A percentile compares a stretch with the other conserved stretches of the same genome.
Conservation (phyloP, 305 asterid genomes). For the Fraxinus xanthoxyloides region DNA sequence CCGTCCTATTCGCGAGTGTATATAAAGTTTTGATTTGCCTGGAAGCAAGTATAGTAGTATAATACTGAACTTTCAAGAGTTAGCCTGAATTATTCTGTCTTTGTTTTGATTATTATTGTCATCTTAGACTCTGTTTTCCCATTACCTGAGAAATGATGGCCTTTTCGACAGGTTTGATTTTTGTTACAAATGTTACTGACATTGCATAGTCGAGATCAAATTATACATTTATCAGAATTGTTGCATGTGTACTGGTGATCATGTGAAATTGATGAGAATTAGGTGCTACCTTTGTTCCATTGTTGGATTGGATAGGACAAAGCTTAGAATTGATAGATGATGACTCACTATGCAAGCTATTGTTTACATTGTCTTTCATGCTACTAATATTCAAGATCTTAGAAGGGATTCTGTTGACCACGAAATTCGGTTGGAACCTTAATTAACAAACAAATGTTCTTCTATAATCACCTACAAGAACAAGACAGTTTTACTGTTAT, state of each 20-base stretch:
- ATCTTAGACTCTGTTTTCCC: background rate
- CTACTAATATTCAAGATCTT: background rate
- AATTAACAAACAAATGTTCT: background rate
- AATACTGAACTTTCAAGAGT: constrained; percentile 40
- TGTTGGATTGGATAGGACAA: background rate
- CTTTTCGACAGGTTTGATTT: background rate
- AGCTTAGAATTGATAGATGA: background rate
- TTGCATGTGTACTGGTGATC: background rate
- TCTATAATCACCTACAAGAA: background rate
- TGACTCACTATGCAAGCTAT: background rate
- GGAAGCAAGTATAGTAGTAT: constrained; percentile 32
- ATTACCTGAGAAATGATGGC: background rate
- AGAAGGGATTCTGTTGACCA: background rate
- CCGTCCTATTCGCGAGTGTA: constrained; percentile 43
- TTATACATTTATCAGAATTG: background rate
- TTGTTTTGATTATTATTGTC: background rate
- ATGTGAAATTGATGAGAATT: background rate
- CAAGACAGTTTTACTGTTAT: background rate
- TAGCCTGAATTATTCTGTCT: background rate
- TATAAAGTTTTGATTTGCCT: constrained; percentile 48
- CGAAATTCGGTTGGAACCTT: background rate
- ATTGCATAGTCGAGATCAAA: background rate
- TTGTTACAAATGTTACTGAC: background rate
- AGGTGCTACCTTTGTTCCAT: background rate
- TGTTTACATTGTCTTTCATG: background rate